phyloP scores from a whole-genome alignment of 768 basidiomycete species.

The Tulasnella calospora region DNA sequence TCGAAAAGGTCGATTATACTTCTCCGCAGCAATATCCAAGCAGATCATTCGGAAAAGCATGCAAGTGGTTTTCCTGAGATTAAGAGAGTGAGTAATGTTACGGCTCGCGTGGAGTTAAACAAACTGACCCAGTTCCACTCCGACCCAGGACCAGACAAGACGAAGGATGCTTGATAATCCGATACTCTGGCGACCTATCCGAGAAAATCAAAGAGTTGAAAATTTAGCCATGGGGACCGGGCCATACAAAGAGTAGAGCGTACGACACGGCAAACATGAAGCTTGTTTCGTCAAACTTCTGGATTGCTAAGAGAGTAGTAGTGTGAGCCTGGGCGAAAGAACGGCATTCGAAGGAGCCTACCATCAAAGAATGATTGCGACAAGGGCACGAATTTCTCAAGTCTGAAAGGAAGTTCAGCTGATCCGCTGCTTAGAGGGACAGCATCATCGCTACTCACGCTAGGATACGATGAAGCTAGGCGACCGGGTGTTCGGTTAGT shows the following conservation, averaged over 20 bases:
- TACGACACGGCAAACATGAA: constrained; percentile 38
- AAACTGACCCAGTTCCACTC: constrained; percentile 64
- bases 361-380: constrained; percentile 36
- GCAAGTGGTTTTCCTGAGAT: constrained; percentile 27
- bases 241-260: constrained; percentile 17
- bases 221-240: neutral
- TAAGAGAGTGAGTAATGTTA: too few relatives aligned
- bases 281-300: constrained; percentile 46
- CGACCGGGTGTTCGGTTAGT: too few relatives aligned
- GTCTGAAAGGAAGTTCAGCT: constrained; percentile 28
- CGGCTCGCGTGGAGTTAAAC: neutral
- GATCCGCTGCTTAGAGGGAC: too few relatives aligned
- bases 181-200: constrained; percentile 45
- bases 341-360: neutral
- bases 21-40: neutral
- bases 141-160: constrained; percentile 66
- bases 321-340: neutral
- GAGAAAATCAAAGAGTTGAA: neutral
- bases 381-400: constrained; percentile 48
- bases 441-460: neutral
- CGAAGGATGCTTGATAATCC: constrained; percentile 53
- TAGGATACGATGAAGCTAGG: constrained; percentile 11
- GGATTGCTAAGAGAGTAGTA: constrained; percentile 42
- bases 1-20: neutral
- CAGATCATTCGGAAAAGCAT: constrained; percentile 26